phyloP scores from a whole-genome alignment of 768 basidiomycete species.

The Boletus bicolor region DNA sequence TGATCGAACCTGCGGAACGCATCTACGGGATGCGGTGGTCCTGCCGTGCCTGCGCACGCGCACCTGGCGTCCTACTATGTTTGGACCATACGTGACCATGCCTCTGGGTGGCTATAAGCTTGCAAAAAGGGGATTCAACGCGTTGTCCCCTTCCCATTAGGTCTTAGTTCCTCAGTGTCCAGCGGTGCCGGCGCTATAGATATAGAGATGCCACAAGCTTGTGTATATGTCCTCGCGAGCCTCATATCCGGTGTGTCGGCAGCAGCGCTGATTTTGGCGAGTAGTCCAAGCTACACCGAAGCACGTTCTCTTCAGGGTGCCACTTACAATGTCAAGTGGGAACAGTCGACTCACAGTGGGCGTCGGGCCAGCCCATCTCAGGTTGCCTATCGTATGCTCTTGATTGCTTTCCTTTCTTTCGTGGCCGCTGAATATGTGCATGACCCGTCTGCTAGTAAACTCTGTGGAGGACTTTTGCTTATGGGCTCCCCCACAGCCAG shows the following conservation, averaged over 20 bases:
- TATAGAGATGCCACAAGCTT: conserved; percentile 20
- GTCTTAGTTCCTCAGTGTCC: background rate
- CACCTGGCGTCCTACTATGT: conserved; percentile 21
- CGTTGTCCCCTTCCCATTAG: conserved; percentile 10
- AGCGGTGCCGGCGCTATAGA: conserved; percentile 14
- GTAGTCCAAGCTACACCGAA: conserved; percentile 35
- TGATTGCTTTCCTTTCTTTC: background rate
- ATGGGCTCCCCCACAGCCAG: conserved; percentile 49
- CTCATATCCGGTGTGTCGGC: conserved; percentile 19
- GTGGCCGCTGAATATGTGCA: background rate
- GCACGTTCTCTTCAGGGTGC: conserved; percentile 49
- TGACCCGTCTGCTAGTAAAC: conserved; percentile 42
- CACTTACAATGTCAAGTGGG: conserved; percentile 49
- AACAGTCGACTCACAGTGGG: conserved; percentile 61
- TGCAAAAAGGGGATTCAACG: background rate
- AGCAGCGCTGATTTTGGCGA: conserved; percentile 20
- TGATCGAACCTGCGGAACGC: conserved; percentile 1
- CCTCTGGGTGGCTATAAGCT: conserved; percentile 23
- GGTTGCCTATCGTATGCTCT: conserved; percentile 52
- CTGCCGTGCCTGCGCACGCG: conserved; percentile 19
- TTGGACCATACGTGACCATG: conserved; percentile 19
- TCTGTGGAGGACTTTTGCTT: conserved; percentile 55
- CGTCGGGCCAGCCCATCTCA: conserved; percentile 68
- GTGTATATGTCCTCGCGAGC: conserved; percentile 17
- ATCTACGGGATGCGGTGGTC: conserved; percentile 11